Evolutionary conservation across 352 stramenopile genomes (phyloP), one percentile per base, ranked within the genome.

Genomic region (Phytophthora aleatoria): DNA sequence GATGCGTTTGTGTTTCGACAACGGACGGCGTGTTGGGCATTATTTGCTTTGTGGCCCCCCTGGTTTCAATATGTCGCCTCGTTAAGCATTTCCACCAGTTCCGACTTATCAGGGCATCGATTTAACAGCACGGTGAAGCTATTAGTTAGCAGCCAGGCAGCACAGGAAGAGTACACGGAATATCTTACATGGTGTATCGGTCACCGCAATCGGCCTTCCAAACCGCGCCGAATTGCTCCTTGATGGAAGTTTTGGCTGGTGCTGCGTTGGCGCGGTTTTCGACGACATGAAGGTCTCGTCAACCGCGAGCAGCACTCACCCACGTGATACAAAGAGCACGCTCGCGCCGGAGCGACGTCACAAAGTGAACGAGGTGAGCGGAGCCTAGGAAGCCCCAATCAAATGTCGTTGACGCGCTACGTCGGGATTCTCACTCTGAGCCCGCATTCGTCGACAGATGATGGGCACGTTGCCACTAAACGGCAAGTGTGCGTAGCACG

Each of bases 381-480:
- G 49, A 57, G 33, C n/a, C 4, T 10, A 50, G 1, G 0, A 36
- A 20, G 31, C 35, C 57, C 62, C 63, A 71, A 71, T 71, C 63
- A 66, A 53, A 67, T 57, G 33, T 5, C 49, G 56, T 59, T 70
- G 62, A 61, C 41, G 50, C 36, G 62, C 62, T 50, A 50, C 50
- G 62, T 70, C 62, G 62, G 43, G 28, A 44, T 20, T 20, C 28
- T 39, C 45, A 47, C 3, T n/a, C 44, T 50, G 50, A 66, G 36
- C 20, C 12, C 27, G 31, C 36, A 20, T 66, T 70, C 57, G 55
- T 66, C 57, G 41, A 70, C 64, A 64, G 36, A 52, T 53, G 53
- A 50, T 63, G 56, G 47, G 45, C 30, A 13, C 6, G 16, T 39
- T 5, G 3, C 12, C 13, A n/a, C 15, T 30, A 53, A 53, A 27